Percentiles rank a stretch among this genome's conserved stretches.
phyloP scores from a whole-genome alignment of 352 stramenopile species.

The Globisporangium cystogenes region DNA sequence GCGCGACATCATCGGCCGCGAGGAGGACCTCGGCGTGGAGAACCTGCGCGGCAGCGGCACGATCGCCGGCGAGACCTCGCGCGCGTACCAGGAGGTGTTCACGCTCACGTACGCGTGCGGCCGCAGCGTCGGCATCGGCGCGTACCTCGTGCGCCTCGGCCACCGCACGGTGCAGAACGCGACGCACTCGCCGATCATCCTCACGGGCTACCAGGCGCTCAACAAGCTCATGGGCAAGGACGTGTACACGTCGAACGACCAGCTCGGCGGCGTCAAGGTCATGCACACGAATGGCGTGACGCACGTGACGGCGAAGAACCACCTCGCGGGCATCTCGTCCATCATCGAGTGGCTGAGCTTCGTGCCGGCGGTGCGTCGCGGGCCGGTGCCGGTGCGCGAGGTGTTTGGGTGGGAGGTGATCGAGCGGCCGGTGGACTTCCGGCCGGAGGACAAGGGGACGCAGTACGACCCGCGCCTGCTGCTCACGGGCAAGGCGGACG shows the following conservation, averaged over 20 bases:
- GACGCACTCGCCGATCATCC: constrained; percentile 97
- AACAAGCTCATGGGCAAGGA: constrained; percentile 99
- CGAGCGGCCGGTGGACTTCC: constrained; percentile 89
- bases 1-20: constrained; percentile 97
- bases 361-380: constrained; percentile 91
- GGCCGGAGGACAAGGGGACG: constrained; percentile 87
- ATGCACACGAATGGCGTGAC: constrained; percentile 99
- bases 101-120: constrained; percentile 99
- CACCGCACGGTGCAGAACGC: constrained; percentile 99
- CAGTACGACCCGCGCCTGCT: constrained; percentile 96
- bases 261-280: constrained; percentile 98
- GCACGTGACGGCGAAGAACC: constrained; percentile 95
- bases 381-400: constrained; percentile 79
- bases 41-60: constrained; percentile 98
- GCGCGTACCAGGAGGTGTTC: constrained; percentile 98
- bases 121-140: constrained; percentile 98
- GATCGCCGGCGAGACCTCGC: constrained; percentile 98
- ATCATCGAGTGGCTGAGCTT: constrained; percentile 99
- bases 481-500: constrained; percentile 80
- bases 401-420: constrained; percentile 81
- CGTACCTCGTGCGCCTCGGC: constrained; percentile 98
- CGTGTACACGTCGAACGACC: constrained; percentile 99
- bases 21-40: constrained; percentile 98
- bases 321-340: constrained; percentile 93
- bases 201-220: constrained; percentile 99